These are phyloP conservation scores for Jatropha podagrica DNA, from an alignment of 441 rosid species.

Conservation along the genomic window DNA sequence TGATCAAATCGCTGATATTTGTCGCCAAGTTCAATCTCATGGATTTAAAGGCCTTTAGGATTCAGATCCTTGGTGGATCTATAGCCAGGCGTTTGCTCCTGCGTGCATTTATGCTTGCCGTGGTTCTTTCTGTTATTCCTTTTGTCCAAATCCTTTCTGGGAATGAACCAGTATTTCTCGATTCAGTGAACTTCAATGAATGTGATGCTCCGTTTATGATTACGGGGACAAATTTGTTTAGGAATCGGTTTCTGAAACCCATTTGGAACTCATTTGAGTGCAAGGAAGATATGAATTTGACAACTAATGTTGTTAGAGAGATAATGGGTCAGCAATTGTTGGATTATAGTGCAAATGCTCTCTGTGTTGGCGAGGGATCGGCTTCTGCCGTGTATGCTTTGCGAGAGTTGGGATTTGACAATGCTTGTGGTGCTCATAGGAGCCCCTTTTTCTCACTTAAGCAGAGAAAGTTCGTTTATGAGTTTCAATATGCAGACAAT, in stretches of 20 bases:
- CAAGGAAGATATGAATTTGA: slow-evolving; percentile 39
- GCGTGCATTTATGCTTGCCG: slow-evolving; percentile 46
- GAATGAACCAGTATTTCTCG: slow-evolving; percentile 27
- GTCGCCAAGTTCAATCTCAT: slow-evolving; percentile 20
- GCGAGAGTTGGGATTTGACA: slow-evolving; percentile 52
- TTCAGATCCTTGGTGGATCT: slow-evolving; percentile 34
- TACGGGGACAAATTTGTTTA: slow-evolving; percentile 25
- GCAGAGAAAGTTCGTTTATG: slow-evolving; percentile 43
- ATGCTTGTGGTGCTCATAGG: slow-evolving; percentile 44
- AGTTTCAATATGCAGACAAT: slow-evolving; percentile 50
- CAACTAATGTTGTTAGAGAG: slow-evolving; percentile 47
- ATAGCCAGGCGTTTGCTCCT: slow-evolving; percentile 45
- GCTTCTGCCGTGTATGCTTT: slow-evolving; percentile 46
- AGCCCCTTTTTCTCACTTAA: slow-evolving; percentile 56
- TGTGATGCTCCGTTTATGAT: slow-evolving; percentile 22
- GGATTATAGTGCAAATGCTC: slow-evolving; percentile 46
- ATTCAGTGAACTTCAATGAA: slow-evolving; percentile 18
- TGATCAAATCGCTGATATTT: slow-evolving; percentile 17
- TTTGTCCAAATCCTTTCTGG: slow-evolving; percentile 40
- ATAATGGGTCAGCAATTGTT: slow-evolving; percentile 47
- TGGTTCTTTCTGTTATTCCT: slow-evolving; percentile 42
- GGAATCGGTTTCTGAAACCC: slow-evolving; percentile 41
- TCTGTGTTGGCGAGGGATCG: slow-evolving; percentile 63
- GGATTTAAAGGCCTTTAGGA: slow-evolving; percentile 47
- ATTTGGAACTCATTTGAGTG: slow-evolving; percentile 42